These are phyloP conservation scores for Colletotrichum sp. DNA, from an alignment of 2,329 filamentous ascomycete species.

Conservation along the genomic window DNA sequence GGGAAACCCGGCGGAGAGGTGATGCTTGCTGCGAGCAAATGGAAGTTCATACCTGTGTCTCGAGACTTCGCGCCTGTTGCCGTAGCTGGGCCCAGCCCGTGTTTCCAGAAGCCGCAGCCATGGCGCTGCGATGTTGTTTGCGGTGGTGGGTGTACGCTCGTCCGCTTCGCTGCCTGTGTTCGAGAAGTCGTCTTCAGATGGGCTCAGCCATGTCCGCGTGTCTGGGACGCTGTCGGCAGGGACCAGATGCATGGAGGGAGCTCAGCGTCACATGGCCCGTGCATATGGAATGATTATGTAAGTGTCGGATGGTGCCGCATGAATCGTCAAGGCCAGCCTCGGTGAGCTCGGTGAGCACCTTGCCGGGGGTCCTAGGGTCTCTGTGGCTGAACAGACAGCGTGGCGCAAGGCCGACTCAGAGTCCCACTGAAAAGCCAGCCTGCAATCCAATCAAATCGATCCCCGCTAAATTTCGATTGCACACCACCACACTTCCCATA, in stretches of 20 bases:
- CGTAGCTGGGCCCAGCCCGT: slow-evolving; percentile 91
- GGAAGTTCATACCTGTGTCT: slow-evolving; percentile 78
- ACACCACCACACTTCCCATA: neutral
- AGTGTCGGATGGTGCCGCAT: neutral
- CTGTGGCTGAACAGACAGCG: neutral
- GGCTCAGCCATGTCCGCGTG: slow-evolving; percentile 6
- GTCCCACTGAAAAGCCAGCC: neutral
- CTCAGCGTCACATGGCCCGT: slow-evolving; percentile 20
- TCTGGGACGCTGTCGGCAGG: slow-evolving; percentile 12
- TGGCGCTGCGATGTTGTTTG: slow-evolving; percentile 31
- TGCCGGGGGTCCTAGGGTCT: neutral
- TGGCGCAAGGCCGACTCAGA: neutral
- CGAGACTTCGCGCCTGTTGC: slow-evolving; percentile 86
- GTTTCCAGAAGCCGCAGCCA: slow-evolving; percentile 59
- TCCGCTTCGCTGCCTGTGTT: neutral
- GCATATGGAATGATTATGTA: slow-evolving; percentile 20
- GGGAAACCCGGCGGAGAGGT: neutral
- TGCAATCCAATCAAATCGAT: neutral
- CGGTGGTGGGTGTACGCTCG: neutral
- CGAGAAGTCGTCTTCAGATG: slow-evolving; percentile 13
- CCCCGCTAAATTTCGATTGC: neutral
- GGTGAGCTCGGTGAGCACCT: neutral
- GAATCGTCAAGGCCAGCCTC: neutral
- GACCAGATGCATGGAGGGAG: slow-evolving; percentile 18
- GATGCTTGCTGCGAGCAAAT: neutral